Conservation (phyloP, 2,329 filamentous ascomycete species). For the Simplicillium sp. region DNA sequence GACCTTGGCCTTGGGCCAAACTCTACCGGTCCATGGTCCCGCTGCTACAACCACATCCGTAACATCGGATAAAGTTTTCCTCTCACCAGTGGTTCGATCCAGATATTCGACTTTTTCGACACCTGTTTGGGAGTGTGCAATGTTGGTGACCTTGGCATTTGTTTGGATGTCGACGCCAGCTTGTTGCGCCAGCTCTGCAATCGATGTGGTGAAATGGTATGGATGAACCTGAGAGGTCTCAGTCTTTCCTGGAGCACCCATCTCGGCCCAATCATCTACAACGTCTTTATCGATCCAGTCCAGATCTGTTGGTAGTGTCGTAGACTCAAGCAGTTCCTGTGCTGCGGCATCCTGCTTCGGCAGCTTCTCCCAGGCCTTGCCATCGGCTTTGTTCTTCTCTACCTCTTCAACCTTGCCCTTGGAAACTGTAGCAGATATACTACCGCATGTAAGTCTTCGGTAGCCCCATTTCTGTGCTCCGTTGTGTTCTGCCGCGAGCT, state of each 20-base stretch:
- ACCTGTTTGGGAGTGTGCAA: slow-evolving; percentile 43
- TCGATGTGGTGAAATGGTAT: slow-evolving; percentile 77
- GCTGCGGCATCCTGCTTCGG: slow-evolving; percentile 48
- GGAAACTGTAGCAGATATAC: slow-evolving; percentile 31
- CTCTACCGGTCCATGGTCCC: slow-evolving; percentile 52
- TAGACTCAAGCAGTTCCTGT: slow-evolving; percentile 37
- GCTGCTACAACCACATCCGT: slow-evolving; percentile 48
- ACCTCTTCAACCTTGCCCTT: slow-evolving; percentile 22
- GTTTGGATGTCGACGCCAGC: slow-evolving; percentile 59
- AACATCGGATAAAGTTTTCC: slow-evolving; percentile 27
- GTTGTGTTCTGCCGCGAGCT: slow-evolving; percentile 75
- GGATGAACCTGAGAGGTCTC: slow-evolving; percentile 94
- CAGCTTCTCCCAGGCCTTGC: slow-evolving; percentile 49
- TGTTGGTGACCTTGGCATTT: slow-evolving; percentile 56
- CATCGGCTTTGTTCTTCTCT: slow-evolving; percentile 13
- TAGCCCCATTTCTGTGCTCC: slow-evolving; percentile 83
- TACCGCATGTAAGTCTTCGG: slow-evolving; percentile 65
- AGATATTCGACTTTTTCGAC: slow-evolving; percentile 54
- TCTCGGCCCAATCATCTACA: slow-evolving; percentile 65
- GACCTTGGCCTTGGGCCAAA: slow-evolving; percentile 49
- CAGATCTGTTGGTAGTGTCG: slow-evolving; percentile 63
- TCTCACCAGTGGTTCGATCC: slow-evolving; percentile 32
- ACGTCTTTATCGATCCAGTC: slow-evolving; percentile 72
- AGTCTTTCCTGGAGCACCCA: slow-evolving; percentile 58
- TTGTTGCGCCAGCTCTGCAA: slow-evolving; percentile 66